Percentiles rank a stretch among this genome's conserved stretches.
These are phyloP conservation scores for Solanum sejunctum DNA, from an alignment of 257 asterid species.

Conservation along the genomic window DNA sequence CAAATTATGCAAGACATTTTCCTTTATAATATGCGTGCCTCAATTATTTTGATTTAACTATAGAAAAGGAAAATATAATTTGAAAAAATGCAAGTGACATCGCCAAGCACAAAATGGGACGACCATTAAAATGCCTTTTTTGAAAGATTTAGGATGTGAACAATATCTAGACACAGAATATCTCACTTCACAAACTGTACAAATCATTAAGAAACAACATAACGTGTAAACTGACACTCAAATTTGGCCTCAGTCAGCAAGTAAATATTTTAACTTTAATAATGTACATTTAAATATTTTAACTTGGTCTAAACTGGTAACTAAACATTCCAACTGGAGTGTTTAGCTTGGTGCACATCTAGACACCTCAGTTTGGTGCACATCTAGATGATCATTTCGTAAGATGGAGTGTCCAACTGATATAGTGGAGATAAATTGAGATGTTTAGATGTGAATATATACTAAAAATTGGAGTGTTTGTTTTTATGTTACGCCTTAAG, in stretches of 20 bases:
- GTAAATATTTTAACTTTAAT: not conserved
- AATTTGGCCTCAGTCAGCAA: too few species aligned
- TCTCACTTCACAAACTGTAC: not conserved
- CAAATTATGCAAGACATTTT: not conserved
- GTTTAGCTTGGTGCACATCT: too few species aligned
- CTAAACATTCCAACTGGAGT: not conserved
- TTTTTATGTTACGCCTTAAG: not conserved
- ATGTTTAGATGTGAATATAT: too few species aligned
- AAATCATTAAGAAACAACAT: not conserved
- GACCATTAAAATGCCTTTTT: not conserved
- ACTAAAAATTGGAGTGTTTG: too few species aligned
- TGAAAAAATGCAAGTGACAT: slow-evolving; percentile 84
- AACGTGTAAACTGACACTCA: too few species aligned
- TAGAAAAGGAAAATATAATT: not conserved
- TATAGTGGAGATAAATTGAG: too few species aligned
- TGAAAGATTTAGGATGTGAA: not conserved
- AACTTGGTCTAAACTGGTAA: not conserved
- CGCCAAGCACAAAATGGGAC: slow-evolving; percentile 10
- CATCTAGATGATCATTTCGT: too few species aligned
- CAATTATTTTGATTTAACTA: not conserved
- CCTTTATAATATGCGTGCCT: not conserved
- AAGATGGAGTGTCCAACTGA: not conserved
- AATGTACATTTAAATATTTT: not conserved
- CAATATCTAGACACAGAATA: not conserved
- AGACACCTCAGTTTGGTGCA: too few species aligned